These are phyloP conservation scores for Cordyceps fumosorosea DNA, from an alignment of 2,329 filamentous ascomycete species.

Conservation along the genomic window DNA sequence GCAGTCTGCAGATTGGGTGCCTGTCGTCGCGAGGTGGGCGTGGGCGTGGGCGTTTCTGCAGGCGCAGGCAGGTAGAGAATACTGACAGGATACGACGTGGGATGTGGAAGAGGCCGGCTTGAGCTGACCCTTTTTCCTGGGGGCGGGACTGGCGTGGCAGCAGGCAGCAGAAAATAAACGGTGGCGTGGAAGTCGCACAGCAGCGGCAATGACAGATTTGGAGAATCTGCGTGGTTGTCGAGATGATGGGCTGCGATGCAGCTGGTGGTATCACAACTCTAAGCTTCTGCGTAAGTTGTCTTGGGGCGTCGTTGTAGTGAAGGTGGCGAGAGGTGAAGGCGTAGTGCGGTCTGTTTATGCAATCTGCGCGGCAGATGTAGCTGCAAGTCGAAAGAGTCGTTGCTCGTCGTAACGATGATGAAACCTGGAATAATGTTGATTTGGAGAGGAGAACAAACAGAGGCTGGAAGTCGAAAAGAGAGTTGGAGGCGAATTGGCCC, in stretches of 20 bases:
- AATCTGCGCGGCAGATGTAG: not conserved
- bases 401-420: not conserved
- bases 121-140: not conserved
- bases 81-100: not conserved
- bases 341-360: not conserved
- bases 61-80: constrained; percentile 1
- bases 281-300: not conserved
- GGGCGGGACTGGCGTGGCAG: not conserved
- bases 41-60: constrained; percentile 1
- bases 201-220: not conserved
- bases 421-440: not conserved
- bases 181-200: constrained; percentile 8
- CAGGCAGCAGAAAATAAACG: not conserved
- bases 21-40: constrained; percentile 10
- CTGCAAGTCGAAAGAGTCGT: not conserved
- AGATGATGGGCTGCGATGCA: not conserved
- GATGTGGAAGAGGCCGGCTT: not conserved
- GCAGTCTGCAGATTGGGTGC: constrained; percentile 6
- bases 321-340: not conserved
- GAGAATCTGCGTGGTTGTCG: not conserved
- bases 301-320: constrained; percentile 8
- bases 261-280: not conserved
- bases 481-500: constrained; percentile 1
- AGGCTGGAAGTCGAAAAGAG: constrained; percentile 1
- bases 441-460: not conserved